These are phyloP conservation scores for Tylopilus vinaceipallidus DNA, from an alignment of 768 basidiomycete species.

Conservation along the genomic window DNA sequence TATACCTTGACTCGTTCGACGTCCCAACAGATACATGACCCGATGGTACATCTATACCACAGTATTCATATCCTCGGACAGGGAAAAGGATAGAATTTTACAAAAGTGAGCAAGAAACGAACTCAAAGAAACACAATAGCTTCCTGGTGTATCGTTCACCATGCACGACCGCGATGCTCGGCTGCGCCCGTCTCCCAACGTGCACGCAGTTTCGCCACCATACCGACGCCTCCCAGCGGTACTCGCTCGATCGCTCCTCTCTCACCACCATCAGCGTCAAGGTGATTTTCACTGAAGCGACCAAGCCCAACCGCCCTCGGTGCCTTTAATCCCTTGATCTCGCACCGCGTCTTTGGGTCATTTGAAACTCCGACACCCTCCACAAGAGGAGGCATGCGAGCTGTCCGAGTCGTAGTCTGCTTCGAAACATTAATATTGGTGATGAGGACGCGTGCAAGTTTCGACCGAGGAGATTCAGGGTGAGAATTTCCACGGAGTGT, in stretches of 20 bases:
- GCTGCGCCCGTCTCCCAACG: constrained; percentile 16
- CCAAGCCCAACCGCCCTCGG: background rate
- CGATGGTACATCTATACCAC: too few relatives aligned
- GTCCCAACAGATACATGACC: too few relatives aligned
- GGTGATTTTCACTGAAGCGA: background rate
- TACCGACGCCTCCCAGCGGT: constrained; percentile 9
- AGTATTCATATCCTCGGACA: too few relatives aligned
- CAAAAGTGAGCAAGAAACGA: background rate
- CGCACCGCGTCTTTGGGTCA: constrained; percentile 1
- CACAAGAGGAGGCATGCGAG: background rate
- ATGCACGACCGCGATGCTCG: background rate
- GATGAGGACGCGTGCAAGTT: constrained; percentile 20
- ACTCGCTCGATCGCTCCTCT: background rate
- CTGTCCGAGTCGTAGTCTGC: background rate
- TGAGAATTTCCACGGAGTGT: background rate
- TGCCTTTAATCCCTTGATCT: constrained; percentile 7
- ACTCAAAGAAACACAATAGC: background rate
- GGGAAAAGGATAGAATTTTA: background rate
- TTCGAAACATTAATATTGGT: background rate
- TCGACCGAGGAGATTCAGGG: constrained; percentile 19
- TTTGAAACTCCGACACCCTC: constrained; percentile 2
- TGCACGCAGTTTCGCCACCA: constrained; percentile 22
- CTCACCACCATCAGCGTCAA: background rate
- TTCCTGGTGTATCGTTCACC: too few relatives aligned
- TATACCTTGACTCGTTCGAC: too few relatives aligned